A percentile compares a stretch with the other conserved stretches of the same genome.
phyloP scores from a whole-genome alignment of 2,329 filamentous ascomycete genomes.

The Pyrenochaeta sp. region DNA sequence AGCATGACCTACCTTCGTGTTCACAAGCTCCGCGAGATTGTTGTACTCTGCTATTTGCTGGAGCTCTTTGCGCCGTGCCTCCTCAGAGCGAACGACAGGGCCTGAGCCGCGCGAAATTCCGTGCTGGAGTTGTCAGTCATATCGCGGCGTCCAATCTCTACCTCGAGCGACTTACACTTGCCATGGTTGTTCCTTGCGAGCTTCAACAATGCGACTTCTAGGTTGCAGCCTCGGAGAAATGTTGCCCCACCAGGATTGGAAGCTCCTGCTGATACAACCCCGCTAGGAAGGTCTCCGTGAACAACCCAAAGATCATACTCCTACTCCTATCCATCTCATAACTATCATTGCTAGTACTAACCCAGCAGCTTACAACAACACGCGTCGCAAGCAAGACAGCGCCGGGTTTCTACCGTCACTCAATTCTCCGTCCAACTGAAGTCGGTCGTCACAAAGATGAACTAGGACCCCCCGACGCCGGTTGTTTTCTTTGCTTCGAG shows the following conservation, averaged over 20 bases:
- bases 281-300: slow-evolving; percentile 20
- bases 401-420: slow-evolving; percentile 15
- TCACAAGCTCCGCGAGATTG: slow-evolving; percentile 71
- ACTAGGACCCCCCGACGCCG: too few species aligned
- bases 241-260: slow-evolving; percentile 38
- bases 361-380: too few species aligned
- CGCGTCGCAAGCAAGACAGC: too few species aligned
- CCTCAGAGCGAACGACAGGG: slow-evolving; percentile 68
- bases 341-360: slow-evolving; percentile 43
- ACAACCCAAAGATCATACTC: slow-evolving; percentile 16
- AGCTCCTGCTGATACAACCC: slow-evolving; percentile 27
- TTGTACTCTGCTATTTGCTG: slow-evolving; percentile 80
- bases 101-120: slow-evolving; percentile 71
- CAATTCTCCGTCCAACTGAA: slow-evolving; percentile 5
- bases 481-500: slow-evolving; percentile 8
- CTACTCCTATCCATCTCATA: slow-evolving; percentile 25
- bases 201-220: slow-evolving; percentile 18
- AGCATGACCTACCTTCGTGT: slow-evolving; percentile 62
- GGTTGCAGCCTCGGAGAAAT: slow-evolving; percentile 29
- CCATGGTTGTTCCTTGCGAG: slow-evolving; percentile 37
- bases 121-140: slow-evolving; percentile 71
- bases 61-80: slow-evolving; percentile 74
- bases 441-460: too few species aligned
- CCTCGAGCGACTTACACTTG: slow-evolving; percentile 46
- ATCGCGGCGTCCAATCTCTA: background rate